Evolutionary conservation across 805 yeast genomes (phyloP), one percentile per base, ranked within the genome.

Genomic region (Zygosaccharomyces siamensis): DNA sequence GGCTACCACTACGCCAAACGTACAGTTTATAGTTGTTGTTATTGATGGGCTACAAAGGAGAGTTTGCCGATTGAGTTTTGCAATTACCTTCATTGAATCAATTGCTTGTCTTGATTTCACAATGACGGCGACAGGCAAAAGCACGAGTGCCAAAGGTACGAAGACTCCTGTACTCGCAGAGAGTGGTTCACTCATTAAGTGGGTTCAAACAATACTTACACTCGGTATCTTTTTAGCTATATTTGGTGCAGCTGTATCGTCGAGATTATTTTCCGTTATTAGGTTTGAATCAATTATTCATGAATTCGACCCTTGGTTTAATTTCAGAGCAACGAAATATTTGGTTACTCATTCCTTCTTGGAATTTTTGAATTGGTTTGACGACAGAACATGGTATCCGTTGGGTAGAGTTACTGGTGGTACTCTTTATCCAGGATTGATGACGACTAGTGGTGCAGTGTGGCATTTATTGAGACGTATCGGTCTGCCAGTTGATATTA

Each of bases 331-430:
- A 39, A 87, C 99, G n/a, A 86, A 86, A 68, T 89, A 88, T 68
- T 77, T 93, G 56, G 95, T 89, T 27, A 73, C 79, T 39, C 81
- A 89, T 62, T 84, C 93, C 5, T 92, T 81, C 68, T 85, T 89
- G 73, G 90, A 89, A 57, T 95, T 93, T 63, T 76, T 95, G 62
- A 93, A 93, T 68, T 93, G 99, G 99, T 93, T 93, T 62, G 99
- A 93, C 67, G 97, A 92, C 67, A 81, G 96, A 65, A 92, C 99
- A 16, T 93, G 99, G 99, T 93, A 93, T 68, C 99, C 99, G 16
- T 76, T 93, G 57, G 99, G 99, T 18, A 80, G 99, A 72, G 99
- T 93, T 63, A 93, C 99, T 10, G 99, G 99, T 59, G 99, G 99
- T 50, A 95, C 99, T 1, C 71, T 93, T 53, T 93, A 95, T 64